Percentiles rank a stretch among this genome's conserved stretches.
Conservation (phyloP, 2,329 filamentous ascomycete species). For the Aureobasidium subglaciale region DNA sequence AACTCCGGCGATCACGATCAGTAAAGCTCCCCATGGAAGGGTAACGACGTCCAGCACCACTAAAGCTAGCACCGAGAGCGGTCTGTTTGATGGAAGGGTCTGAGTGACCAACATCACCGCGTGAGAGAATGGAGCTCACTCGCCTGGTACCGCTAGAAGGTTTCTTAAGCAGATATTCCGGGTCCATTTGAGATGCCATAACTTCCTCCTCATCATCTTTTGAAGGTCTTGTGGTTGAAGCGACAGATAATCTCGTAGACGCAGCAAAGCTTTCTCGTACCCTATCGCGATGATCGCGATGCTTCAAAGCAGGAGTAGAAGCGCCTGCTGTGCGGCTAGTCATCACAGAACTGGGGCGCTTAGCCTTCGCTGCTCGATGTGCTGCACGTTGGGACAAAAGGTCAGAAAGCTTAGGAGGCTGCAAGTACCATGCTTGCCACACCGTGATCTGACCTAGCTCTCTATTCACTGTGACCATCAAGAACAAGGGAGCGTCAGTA, state of each 20-base stretch:
- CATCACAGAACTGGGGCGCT: constrained; percentile 58
- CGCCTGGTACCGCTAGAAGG: constrained; percentile 58
- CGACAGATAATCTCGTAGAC: constrained; percentile 30
- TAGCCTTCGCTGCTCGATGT: constrained; percentile 42
- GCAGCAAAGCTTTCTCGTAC: constrained; percentile 71
- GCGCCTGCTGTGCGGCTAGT: constrained; percentile 60
- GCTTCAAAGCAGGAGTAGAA: constrained; percentile 61
- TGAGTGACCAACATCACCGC: constrained; percentile 67
- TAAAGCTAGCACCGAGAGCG: constrained; percentile 38
- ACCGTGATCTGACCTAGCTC: constrained; percentile 72
- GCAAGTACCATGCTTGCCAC: constrained; percentile 74
- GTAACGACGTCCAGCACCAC: constrained; percentile 52
- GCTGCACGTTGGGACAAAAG: constrained; percentile 35
- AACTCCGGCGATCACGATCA: constrained; percentile 50
- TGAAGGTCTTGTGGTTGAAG: constrained; percentile 19
- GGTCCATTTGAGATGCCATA: constrained; percentile 44
- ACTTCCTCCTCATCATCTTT: constrained; percentile 38
- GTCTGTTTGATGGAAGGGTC: constrained; percentile 14
- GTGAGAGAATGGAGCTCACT: constrained; percentile 83
- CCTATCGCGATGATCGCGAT: constrained; percentile 53
- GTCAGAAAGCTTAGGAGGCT: constrained; percentile 51
- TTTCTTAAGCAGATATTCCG: constrained; percentile 44
- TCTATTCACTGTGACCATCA: constrained; percentile 75
- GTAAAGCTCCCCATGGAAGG: constrained; percentile 68
- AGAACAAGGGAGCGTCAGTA: constrained; percentile 46